Percentiles rank a stretch among this genome's conserved stretches.
Conservation (phyloP, 2,329 filamentous ascomycete species). For the Aureobasidium sp. region DNA sequence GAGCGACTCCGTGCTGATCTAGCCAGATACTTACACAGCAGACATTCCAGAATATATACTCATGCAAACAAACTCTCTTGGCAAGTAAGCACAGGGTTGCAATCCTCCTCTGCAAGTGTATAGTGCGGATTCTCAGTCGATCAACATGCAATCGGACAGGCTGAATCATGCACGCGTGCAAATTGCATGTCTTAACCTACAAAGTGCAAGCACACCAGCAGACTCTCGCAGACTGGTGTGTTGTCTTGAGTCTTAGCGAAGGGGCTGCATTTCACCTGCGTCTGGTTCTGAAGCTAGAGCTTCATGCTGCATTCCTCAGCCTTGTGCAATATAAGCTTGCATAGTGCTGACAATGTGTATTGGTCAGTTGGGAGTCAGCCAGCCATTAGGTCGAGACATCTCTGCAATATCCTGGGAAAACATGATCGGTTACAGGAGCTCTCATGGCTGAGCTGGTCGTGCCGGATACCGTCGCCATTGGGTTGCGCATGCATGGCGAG, state of each 20-base stretch:
- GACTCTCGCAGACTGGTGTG: not conserved
- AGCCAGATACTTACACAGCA: not conserved
- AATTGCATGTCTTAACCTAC: not conserved
- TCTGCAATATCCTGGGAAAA: not conserved
- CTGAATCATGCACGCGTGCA: not conserved
- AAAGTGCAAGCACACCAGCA: not conserved
- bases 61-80: not conserved
- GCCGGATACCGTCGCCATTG: not conserved
- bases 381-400: not conserved
- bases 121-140: not conserved
- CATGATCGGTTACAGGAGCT: too few species aligned
- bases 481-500: not conserved
- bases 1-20: not conserved
- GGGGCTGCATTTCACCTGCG: not conserved
- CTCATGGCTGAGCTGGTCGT: not conserved
- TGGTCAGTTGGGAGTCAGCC: not conserved
- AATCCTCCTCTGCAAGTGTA: not conserved
- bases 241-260: constrained; percentile 3
- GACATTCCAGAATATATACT: not conserved
- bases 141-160: not conserved
- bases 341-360: not conserved
- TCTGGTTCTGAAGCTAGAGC: not conserved
- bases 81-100: not conserved
- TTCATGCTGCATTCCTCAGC: not conserved
- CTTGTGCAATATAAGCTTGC: not conserved